phyloP scores from a whole-genome alignment of 1,284 basidiomycete genomes.

The Austroboletus niveus region DNA sequence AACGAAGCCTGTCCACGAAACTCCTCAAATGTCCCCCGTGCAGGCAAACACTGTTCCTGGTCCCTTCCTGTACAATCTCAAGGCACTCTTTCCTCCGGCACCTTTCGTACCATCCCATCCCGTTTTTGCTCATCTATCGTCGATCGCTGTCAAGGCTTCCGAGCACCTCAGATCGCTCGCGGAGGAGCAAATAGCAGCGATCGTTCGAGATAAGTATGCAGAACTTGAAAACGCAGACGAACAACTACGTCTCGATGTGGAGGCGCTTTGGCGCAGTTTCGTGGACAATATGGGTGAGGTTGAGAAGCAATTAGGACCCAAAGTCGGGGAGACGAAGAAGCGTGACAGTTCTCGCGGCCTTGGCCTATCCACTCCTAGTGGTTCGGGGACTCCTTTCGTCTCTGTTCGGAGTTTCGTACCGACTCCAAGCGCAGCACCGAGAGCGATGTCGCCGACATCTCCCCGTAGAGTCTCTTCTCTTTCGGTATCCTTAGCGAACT shows the following conservation, averaged over 20 bases:
- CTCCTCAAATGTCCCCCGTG: conserved; percentile 28
- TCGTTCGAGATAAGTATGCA: conserved; percentile 54
- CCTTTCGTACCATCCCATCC: conserved; percentile 76
- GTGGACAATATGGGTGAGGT: conserved; percentile 48
- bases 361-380: conserved; percentile 13
- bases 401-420: conserved; percentile 57
- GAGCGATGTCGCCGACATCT: conserved; percentile 34
- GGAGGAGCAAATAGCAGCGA: conserved; percentile 56
- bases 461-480: conserved; percentile 53
- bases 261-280: conserved; percentile 62
- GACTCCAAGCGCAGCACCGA: conserved; percentile 37
- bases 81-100: conserved; percentile 65
- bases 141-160: conserved; percentile 55
- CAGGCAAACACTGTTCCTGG: conserved; percentile 34
- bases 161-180: conserved; percentile 52
- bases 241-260: conserved; percentile 55
- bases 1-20: conserved; percentile 14
- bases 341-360: conserved; percentile 25
- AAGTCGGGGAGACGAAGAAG: conserved; percentile 14
- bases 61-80: conserved; percentile 46
- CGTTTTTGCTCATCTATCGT: conserved; percentile 63
- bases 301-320: conserved; percentile 39
- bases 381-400: conserved; percentile 24
- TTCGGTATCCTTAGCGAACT: conserved; percentile 64
- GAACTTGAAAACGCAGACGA: conserved; percentile 58